Evolutionary conservation across 1,284 basidiomycete species (phyloP), one percentile per base, ranked within the genome.

Genomic region (Cutaneotrichosporon cavernicola): DNA sequence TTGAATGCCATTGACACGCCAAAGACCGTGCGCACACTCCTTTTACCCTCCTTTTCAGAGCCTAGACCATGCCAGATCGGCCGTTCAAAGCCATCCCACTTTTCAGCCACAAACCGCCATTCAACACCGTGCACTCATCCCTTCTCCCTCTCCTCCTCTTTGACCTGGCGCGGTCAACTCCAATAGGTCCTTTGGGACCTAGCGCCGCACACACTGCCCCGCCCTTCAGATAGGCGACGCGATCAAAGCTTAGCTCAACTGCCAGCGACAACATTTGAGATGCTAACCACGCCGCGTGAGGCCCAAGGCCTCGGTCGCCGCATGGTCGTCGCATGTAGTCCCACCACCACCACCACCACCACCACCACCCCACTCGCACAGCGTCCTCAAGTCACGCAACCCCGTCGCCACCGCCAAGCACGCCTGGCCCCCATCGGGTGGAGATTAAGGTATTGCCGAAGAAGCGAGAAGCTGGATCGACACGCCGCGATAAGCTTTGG

Each of bases 11-110:
- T 21, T 7, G 46, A 34, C 26, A 53, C 51, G 51, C 51, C 51
- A 53, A 53, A 34, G 51, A 34, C 51, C 51, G 51, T 53, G 51
- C 50, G 50, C 50, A 8, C 51, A 31, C 51, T 34, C 22, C 43
- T 18, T n/a, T n/a, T 18, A 18, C 43, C 26, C 26, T 26, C 26
- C 26, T 26, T 26, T 26, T 26, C 26, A 26, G 43, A n/a, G 43
- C n/a, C 43, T 18, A 46, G 43, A 6, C 36, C 43, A 7, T n/a
- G 1, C 43, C 43, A 46, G 26, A 26, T 26, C 26, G 26, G 26
- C 26, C 26, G 3, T 1, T 26, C 26, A 26, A 26, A 36, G 36
- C 36, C 36, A 13, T 36, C 9, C 9, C 36, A 36, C 36, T 13
- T 36, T 13, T 10, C 36, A 36, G 36, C 36, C 36, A 36, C 38